Percentiles rank a stretch among this genome's conserved stretches.
These are phyloP conservation scores for Geotrichum carabidarum DNA, from an alignment of 1,139 yeast species.

Conservation along the genomic window DNA sequence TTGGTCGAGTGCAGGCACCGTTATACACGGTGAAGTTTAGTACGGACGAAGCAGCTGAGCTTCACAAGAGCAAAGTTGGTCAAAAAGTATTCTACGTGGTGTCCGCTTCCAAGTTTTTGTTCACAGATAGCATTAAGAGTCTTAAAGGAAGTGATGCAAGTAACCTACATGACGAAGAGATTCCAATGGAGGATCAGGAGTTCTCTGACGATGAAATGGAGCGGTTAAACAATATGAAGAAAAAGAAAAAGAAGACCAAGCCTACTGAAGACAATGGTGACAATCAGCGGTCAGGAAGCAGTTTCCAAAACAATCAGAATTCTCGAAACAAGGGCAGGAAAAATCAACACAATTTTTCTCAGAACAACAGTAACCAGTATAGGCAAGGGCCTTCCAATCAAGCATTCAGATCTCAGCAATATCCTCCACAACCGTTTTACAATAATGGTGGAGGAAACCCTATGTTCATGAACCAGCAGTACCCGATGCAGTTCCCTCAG, in stretches of 20 bases:
- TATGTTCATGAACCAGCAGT: slow-evolving; percentile 4
- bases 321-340: neutral
- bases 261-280: neutral
- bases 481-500: neutral
- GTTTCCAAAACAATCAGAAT: neutral
- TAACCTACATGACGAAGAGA: slow-evolving; percentile 89
- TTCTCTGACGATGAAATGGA: slow-evolving; percentile 92
- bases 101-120: slow-evolving; percentile 70
- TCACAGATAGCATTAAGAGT: slow-evolving; percentile 65
- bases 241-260: slow-evolving; percentile 46
- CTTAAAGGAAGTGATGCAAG: slow-evolving; percentile 91
- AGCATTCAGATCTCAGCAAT: slow-evolving; percentile 42
- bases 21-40: slow-evolving; percentile 70
- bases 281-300: neutral
- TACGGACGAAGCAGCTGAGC: slow-evolving; percentile 45
- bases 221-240: slow-evolving; percentile 49
- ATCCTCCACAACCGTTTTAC: slow-evolving; percentile 38
- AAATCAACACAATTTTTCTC: neutral
- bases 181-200: slow-evolving; percentile 89
- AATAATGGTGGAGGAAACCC: neutral
- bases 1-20: slow-evolving; percentile 86
- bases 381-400: neutral
- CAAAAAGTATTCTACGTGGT: slow-evolving; percentile 68
- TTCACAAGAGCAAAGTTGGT: slow-evolving; percentile 49
- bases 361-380: neutral